Evolutionary conservation across 208 protist genomes (phyloP).

Genomic region (Crithidia fasciculata): DNA sequence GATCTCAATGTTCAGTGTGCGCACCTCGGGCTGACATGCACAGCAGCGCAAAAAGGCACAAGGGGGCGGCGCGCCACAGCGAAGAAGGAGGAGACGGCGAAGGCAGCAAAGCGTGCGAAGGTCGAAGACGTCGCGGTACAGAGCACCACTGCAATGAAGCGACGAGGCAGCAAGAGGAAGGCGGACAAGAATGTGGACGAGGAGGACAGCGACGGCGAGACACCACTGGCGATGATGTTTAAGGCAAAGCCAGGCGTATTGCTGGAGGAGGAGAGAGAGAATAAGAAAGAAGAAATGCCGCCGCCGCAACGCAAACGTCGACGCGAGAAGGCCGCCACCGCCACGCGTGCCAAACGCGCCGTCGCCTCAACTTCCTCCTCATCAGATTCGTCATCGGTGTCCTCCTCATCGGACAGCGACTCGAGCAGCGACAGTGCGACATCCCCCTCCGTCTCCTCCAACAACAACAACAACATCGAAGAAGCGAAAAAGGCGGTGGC

Average conservation of each 20-base stretch:
- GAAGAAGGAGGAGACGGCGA: too few species aligned
- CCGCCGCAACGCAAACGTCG: too few species aligned
- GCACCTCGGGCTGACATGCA: too few species aligned
- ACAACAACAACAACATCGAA: not conserved
- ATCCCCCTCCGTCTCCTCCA: not conserved
- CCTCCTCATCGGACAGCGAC: constrained; percentile 14
- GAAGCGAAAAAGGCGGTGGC: not conserved
- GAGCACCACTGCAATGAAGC: not conserved
- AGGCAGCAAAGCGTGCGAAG: too few species aligned
- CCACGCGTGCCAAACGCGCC: not conserved
- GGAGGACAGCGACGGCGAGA: constrained; percentile 9
- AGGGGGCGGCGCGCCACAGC: too few species aligned
- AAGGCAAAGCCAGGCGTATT: not conserved
- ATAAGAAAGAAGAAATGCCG: too few species aligned
- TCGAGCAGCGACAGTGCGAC: constrained; percentile 10
- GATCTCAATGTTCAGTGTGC: too few species aligned
- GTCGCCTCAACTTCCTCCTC: constrained; percentile 1
- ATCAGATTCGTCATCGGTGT: not conserved
- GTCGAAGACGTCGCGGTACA: too few species aligned
- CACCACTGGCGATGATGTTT: constrained; percentile 11
- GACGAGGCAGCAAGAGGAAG: not conserved
- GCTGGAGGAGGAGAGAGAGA: not conserved
- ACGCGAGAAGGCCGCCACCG: not conserved
- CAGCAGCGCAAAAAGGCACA: too few species aligned
- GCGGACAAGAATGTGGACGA: not conserved